phyloP scores from a whole-genome alignment of 129 eudicot species.

The Cynara cardunculus region DNA sequence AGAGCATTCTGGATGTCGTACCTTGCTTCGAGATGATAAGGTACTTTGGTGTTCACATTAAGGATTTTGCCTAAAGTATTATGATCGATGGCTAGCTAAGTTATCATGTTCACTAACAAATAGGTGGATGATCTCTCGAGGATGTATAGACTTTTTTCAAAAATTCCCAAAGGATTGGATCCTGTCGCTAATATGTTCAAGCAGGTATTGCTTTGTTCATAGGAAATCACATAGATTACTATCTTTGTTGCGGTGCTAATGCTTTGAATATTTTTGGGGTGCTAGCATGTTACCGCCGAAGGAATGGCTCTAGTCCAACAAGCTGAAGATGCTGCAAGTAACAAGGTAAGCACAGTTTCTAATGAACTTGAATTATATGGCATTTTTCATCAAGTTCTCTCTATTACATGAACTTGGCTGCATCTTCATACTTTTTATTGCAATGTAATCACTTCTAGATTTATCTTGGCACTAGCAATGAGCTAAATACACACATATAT shows the following conservation, averaged over 20 bases:
- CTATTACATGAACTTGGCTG: conserved; percentile 1
- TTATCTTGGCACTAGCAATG: neutral
- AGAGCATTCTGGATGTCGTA: conserved; percentile 83
- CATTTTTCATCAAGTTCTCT: neutral
- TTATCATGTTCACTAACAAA: conserved; percentile 1
- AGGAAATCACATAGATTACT: neutral
- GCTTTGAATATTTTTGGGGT: conserved; percentile 4
- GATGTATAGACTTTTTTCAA: conserved; percentile 70
- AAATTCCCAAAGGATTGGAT: conserved; percentile 66
- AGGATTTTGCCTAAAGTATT: neutral
- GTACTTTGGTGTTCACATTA: conserved; percentile 28
- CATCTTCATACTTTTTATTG: neutral
- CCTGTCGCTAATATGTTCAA: conserved; percentile 73
- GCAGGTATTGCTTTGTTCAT: conserved; percentile 38
- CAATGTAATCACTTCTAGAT: neutral
- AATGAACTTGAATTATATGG: neutral
- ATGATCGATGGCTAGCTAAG: neutral
- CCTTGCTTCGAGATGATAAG: conserved; percentile 76
- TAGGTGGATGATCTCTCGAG: conserved; percentile 82
- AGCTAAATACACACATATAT: neutral
- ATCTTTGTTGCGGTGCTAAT: neutral
- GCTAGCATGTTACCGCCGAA: conserved; percentile 75
- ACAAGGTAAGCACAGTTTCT: conserved; percentile 37
- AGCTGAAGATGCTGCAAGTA: conserved; percentile 81
- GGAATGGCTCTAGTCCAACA: conserved; percentile 71